These are phyloP conservation scores for Apiotrichum akiyoshidainum DNA, from an alignment of 1,284 basidiomycete genomes.

Conservation along the genomic window DNA sequence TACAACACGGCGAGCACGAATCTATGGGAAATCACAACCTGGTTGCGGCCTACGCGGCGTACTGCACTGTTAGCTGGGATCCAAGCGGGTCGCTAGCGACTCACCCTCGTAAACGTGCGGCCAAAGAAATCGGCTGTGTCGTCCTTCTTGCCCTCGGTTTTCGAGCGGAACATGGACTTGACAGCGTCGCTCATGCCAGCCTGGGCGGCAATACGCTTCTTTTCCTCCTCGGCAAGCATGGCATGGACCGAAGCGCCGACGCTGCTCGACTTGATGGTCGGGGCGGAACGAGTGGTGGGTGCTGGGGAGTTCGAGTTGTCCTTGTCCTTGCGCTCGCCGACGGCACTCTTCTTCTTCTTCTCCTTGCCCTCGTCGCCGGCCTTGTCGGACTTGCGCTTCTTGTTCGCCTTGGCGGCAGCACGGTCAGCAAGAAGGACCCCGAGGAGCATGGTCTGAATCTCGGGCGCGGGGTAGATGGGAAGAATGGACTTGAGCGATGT, in stretches of 20 bases:
- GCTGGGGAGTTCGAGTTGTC: constrained; percentile 2
- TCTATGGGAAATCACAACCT: too few relatives aligned
- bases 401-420: constrained; percentile 40
- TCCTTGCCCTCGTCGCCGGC: not conserved
- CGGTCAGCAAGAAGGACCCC: constrained; percentile 36
- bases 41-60: not conserved
- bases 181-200: constrained; percentile 52
- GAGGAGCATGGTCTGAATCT: constrained; percentile 43
- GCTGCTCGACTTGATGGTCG: constrained; percentile 3
- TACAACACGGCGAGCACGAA: too few relatives aligned
- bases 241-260: constrained; percentile 37
- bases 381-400: constrained; percentile 36
- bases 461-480: constrained; percentile 44
- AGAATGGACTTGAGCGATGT: constrained; percentile 25
- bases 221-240: constrained; percentile 49
- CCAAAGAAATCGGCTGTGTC: constrained; percentile 48
- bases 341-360: constrained; percentile 5
- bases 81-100: constrained; percentile 12
- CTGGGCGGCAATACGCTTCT: constrained; percentile 43
- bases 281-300: not conserved
- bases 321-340: constrained; percentile 20
- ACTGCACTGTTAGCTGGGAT: constrained; percentile 14
- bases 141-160: constrained; percentile 31
- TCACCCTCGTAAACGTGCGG: constrained; percentile 51
- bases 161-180: constrained; percentile 47